phyloP scores from a whole-genome alignment of 2,329 filamentous ascomycete species.

The Rutstroemia sp. region DNA sequence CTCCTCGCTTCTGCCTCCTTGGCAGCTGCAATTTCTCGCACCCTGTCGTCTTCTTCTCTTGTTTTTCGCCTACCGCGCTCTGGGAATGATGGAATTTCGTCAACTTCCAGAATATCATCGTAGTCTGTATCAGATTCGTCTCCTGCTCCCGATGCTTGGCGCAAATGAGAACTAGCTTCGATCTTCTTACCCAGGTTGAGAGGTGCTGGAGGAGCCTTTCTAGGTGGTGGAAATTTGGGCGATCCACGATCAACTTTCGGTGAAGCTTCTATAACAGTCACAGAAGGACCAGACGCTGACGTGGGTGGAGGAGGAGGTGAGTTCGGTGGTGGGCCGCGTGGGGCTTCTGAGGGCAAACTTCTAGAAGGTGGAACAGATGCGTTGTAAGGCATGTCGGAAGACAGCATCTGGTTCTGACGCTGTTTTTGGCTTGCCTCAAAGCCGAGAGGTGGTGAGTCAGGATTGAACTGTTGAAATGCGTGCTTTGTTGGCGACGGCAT shows the following conservation, averaged over 20 bases:
- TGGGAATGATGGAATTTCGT: conserved; percentile 47
- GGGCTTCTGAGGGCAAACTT: conserved; percentile 40
- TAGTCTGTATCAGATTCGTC: conserved; percentile 73
- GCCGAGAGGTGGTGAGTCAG: conserved; percentile 24
- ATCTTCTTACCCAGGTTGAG: conserved; percentile 55
- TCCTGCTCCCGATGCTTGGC: conserved; percentile 40
- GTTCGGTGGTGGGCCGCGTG: conserved; percentile 25
- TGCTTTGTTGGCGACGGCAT: conserved; percentile 58
- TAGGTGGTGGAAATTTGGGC: conserved; percentile 48
- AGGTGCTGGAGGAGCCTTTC: conserved; percentile 81
- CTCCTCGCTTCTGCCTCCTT: conserved; percentile 65
- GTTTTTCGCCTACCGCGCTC: conserved; percentile 74
- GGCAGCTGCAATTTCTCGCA: conserved; percentile 61
- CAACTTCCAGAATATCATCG: conserved; percentile 66
- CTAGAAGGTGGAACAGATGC: conserved; percentile 48
- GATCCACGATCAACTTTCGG: conserved; percentile 39
- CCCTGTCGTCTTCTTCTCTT: conserved; percentile 76
- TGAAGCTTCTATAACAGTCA: conserved; percentile 36
- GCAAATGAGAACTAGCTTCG: conserved; percentile 35
- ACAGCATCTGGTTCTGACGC: conserved; percentile 38
- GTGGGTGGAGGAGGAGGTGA: conserved; percentile 23
- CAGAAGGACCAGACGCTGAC: conserved; percentile 17
- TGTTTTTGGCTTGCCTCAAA: conserved; percentile 35
- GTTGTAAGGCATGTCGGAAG: conserved; percentile 41
- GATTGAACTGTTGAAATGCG: conserved; percentile 47